phyloP scores from a whole-genome alignment of 225 moss, liverwort and hornwort genomes.

The Marchantia polymorpha region DNA sequence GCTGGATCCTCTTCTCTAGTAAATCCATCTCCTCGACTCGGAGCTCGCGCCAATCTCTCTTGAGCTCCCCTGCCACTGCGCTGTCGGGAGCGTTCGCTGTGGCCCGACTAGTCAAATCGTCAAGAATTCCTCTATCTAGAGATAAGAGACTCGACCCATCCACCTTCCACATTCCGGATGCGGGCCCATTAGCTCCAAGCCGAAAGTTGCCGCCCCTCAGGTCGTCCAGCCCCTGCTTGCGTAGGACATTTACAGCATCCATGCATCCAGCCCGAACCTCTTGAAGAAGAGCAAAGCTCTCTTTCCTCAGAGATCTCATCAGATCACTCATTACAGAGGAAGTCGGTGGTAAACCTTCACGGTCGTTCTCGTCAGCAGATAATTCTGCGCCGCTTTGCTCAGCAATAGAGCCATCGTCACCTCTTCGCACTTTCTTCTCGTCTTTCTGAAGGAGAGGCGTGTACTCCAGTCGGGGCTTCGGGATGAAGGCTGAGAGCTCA shows the following conservation, averaged over 20 bases:
- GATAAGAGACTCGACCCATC: not conserved
- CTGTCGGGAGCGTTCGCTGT: not conserved
- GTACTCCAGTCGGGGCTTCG: slow-evolving; percentile 15
- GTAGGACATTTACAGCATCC: not conserved
- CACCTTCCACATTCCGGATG: not conserved
- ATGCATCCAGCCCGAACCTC: slow-evolving; percentile 14
- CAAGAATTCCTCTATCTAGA: not conserved
- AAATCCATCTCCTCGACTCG: slow-evolving; percentile 20
- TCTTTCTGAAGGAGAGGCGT: slow-evolving; percentile 4
- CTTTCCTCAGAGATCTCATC: slow-evolving; percentile 2
- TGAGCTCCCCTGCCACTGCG: not conserved
- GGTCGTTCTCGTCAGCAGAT: not conserved
- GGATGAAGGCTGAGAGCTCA: slow-evolving; percentile 3
- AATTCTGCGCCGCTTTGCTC: slow-evolving; percentile 2
- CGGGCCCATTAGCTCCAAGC: not conserved
- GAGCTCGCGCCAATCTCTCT: slow-evolving; percentile 12
- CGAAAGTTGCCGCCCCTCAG: not conserved
- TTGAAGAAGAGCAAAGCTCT: slow-evolving; percentile 1
- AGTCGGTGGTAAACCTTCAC: not conserved
- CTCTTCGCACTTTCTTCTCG: not conserved
- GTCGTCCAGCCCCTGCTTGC: slow-evolving; percentile 3
- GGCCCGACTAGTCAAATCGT: not conserved
- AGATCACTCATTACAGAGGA: not conserved
- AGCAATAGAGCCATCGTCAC: slow-evolving; percentile 4
- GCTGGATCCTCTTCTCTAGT: slow-evolving; percentile 13